Base-by-base conservation (phyloP, 345 rosid species). In the Bruguiera parviflora region DNA sequence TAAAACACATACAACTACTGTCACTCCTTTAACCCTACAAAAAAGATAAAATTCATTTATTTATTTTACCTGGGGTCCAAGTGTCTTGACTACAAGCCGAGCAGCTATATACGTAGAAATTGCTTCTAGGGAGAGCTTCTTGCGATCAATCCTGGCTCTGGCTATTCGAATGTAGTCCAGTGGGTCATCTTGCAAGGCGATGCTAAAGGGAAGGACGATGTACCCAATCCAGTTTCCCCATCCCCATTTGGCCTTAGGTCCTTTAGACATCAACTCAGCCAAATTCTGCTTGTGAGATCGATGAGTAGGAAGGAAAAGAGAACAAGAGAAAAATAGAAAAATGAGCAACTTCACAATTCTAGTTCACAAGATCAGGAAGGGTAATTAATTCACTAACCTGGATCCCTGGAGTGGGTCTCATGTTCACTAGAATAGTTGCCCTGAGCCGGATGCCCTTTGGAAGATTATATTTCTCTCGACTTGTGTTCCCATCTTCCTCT, bases 171-270 rank as follows among this genome's bases (percentile, higher is more conserved):
- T 6, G 49, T 80, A 63, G 47, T 77, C 66, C n/a, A 83, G 58
- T 15, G 84, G 84, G n/a, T 83, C 69, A 15, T 75, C 76, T 58
- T 71, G 64, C n/a, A 75, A 24, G 24, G 43, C 76, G 57, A 83
- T 70, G 5, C 47, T 65, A 62, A 83, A 68, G 16, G 86, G 86
- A 18, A 75, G 69, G 31, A 78, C 11, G 8, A 77, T 6, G n/a
- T 66, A 80, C 28, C 82, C 86, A 13, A 80, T 80, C 65, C 70
- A 43, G 35, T 83, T 83, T 2, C 86, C 86, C 84, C 84, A 76
- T 53, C 78, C 78, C 74, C 78, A 82, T 62, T 70, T 68, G 5
- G 66, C 71, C 25, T 65, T 70, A 1, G 57, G 35, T 7, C 53
- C 69, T 55, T 75, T 60, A 0, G 27, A 66, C 84, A 80, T 73